Evolutionary conservation across 768 basidiomycete species (phyloP).

Genomic region (Cubamyces sp.): DNA sequence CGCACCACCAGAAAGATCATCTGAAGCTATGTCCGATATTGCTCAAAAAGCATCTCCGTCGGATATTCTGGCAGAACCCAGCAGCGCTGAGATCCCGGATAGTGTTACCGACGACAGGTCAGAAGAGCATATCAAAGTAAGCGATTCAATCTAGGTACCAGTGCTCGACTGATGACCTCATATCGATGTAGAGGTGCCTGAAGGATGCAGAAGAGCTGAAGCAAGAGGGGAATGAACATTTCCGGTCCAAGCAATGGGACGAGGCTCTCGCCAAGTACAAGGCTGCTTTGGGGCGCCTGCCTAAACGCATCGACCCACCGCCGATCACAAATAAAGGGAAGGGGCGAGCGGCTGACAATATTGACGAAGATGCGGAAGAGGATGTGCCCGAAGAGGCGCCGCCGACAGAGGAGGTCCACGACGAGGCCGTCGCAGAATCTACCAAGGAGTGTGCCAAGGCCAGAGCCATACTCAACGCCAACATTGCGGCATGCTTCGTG

Average conservation of each 20-base stretch:
- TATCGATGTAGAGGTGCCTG: conserved; percentile 44
- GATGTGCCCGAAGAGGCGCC: conserved; percentile 32
- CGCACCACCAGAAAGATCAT: too few relatives aligned
- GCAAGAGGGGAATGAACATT: conserved; percentile 73
- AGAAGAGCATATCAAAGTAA: conserved; percentile 3
- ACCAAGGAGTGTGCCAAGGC: conserved; percentile 56
- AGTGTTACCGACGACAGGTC: too few relatives aligned
- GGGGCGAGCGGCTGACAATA: conserved; percentile 24
- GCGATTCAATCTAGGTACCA: background rate
- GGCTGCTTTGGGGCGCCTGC: conserved; percentile 68
- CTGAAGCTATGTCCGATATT: too few relatives aligned
- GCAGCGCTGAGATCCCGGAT: too few relatives aligned
- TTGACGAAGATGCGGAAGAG: conserved; percentile 1
- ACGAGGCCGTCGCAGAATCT: conserved; percentile 36
- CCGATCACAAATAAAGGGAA: conserved; percentile 21
- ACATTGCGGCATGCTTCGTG: conserved; percentile 84
- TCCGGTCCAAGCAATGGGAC: conserved; percentile 66
- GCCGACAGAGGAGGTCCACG: conserved; percentile 25
- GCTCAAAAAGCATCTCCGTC: too few relatives aligned
- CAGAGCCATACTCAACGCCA: conserved; percentile 80
- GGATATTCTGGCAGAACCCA: too few relatives aligned
- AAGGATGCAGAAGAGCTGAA: conserved; percentile 66
- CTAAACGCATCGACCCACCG: conserved; percentile 42
- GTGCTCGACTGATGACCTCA: background rate
- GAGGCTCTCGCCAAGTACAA: conserved; percentile 74